These are phyloP conservation scores for Capronia epimyces DNA, from an alignment of 2,329 filamentous ascomycete genomes.

Conservation along the genomic window DNA sequence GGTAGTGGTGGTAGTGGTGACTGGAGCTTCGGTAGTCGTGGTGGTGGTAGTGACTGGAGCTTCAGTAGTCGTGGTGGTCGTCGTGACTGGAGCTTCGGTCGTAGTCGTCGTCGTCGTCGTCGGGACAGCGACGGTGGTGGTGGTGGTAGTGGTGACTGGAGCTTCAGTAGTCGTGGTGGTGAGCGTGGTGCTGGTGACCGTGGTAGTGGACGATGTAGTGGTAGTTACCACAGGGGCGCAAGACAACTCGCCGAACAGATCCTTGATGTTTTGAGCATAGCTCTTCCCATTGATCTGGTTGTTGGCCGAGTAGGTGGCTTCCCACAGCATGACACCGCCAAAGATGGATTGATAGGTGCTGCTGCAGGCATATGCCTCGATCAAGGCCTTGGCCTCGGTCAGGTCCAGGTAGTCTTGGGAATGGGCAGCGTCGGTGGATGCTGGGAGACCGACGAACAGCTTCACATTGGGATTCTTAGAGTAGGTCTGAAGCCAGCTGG, in stretches of 20 bases:
- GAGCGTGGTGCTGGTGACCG: slow-evolving; percentile 11
- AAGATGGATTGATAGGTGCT: slow-evolving; percentile 40
- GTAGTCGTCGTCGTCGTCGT: slow-evolving; percentile 11
- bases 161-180: slow-evolving; percentile 14
- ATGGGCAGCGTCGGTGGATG: slow-evolving; percentile 31
- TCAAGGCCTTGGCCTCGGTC: slow-evolving; percentile 41
- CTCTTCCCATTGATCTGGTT: slow-evolving; percentile 43
- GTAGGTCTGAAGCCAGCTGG: slow-evolving; percentile 35
- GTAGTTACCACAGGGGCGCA: slow-evolving; percentile 13
- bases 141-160: slow-evolving; percentile 18
- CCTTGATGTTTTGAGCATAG: slow-evolving; percentile 48
- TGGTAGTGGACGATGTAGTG: slow-evolving; percentile 15
- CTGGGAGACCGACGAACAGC: slow-evolving; percentile 51
- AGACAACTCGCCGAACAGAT: slow-evolving; percentile 34
- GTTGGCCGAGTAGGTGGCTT: slow-evolving; percentile 46
- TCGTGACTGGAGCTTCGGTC: slow-evolving; percentile 5
- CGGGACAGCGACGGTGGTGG: slow-evolving; percentile 8
- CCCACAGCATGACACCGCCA: slow-evolving; percentile 58
- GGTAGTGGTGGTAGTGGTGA: neutral
- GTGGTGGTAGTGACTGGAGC: slow-evolving; percentile 10
- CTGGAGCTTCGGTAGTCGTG: neutral
- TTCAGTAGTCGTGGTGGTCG: slow-evolving; percentile 2
- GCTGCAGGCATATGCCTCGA: slow-evolving; percentile 40
- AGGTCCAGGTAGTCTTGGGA: slow-evolving; percentile 45
- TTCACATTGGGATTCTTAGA: slow-evolving; percentile 41